A percentile compares a stretch with the other conserved stretches of the same genome.
These are phyloP conservation scores for Mentha longifolia DNA, from an alignment of 257 asterid genomes.

Conservation along the genomic window DNA sequence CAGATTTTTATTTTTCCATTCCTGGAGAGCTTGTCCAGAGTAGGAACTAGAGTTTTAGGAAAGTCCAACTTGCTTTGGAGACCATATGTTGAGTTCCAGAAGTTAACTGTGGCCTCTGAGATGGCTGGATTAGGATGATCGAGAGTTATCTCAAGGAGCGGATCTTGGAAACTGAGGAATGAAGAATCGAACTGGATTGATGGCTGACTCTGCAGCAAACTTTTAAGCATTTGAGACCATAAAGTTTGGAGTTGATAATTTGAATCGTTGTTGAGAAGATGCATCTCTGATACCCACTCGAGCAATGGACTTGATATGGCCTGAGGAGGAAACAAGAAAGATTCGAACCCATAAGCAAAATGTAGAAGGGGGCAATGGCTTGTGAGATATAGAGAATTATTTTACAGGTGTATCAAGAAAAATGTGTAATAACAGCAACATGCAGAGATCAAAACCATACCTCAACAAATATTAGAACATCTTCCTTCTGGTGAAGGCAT, in stretches of 20 bases:
- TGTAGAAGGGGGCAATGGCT: too few species aligned
- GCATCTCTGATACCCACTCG: slow-evolving; percentile 62
- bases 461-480: slow-evolving; percentile 54
- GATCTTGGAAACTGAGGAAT: slow-evolving; percentile 58
- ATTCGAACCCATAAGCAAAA: background rate
- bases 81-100: slow-evolving; percentile 80
- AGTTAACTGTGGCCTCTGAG: slow-evolving; percentile 55
- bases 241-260: slow-evolving; percentile 50
- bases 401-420: background rate
- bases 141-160: slow-evolving; percentile 67
- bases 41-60: slow-evolving; percentile 62
- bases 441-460: slow-evolving; percentile 39
- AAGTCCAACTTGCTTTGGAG: slow-evolving; percentile 56
- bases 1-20: slow-evolving; percentile 57
- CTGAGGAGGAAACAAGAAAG: slow-evolving; percentile 43
- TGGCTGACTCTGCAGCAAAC: slow-evolving; percentile 58
- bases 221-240: slow-evolving; percentile 59
- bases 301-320: slow-evolving; percentile 54
- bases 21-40: slow-evolving; percentile 70
- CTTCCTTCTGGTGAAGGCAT: slow-evolving; percentile 59
- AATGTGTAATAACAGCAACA: slow-evolving; percentile 18
- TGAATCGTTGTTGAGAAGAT: slow-evolving; percentile 45
- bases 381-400: background rate
- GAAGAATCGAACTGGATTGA: slow-evolving; percentile 55
- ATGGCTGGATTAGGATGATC: slow-evolving; percentile 66